Evolutionary conservation across 2,329 filamentous ascomycete species (phyloP), one percentile per base, ranked within the genome.

Genomic region (Didymella keratinophila): DNA sequence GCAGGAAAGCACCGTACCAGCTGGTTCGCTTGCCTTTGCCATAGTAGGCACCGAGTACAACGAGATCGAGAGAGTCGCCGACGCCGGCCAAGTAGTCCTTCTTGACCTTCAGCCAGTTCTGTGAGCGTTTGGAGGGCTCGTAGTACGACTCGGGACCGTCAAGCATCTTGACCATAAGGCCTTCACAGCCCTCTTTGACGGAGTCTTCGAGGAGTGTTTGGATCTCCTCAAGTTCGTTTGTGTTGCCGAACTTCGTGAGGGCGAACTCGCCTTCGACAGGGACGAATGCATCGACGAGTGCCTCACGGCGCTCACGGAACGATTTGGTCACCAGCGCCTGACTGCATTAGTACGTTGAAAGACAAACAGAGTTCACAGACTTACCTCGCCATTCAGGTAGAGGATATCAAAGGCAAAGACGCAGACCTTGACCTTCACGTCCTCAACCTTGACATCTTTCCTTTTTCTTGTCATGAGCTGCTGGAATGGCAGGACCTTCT

Each of bases 91-190:
- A 91, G 76, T 99, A 99, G 74, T 99, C 95, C 74, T 99, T 99
- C 78, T 99, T 99, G 78, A 98, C 80, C 84, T 99, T 99, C 65
- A 99, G 89, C 95, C 95, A 99, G 74, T 99, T 99, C 59, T 95
- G 91, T 78, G 92, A 96, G 64, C 95, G 89, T 76, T 96, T 97
- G 71, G 92, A 96, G 20, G 95, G 95, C 78, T 98, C 94, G 74
- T 99, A 99, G 69, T 91, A 92, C 67, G 92, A 96, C 78, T 97
- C 94, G 7, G 86, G 82, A 0, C 94, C 95, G 75, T 98, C 94
- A 58, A 99, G 80, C 95, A 99, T 99, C 82, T 99, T 99, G 14
- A 99, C 95, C 95, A 99, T 99, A 52, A 99, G 82, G 11, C 95
- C 95, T 81, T 99, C 95, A 73, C 95, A 99, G 0, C 92, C 96